Base-by-base conservation (phyloP, 2,329 filamentous ascomycete genomes). In the Blastomyces emzantsi region DNA sequence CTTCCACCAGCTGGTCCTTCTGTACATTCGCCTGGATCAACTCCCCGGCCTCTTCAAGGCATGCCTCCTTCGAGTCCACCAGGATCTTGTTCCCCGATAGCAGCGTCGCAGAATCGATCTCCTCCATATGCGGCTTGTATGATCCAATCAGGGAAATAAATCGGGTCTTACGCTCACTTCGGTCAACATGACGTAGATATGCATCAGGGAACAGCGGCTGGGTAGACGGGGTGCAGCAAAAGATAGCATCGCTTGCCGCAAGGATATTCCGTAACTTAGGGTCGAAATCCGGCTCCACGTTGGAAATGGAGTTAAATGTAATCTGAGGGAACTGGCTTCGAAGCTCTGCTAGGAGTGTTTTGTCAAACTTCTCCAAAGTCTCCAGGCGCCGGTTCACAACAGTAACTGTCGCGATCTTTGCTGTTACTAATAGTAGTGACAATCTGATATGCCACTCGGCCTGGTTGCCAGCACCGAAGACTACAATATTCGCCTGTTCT, bases 341-440 rank as follows among this genome's bases (percentile, higher is more conserved):
- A 28, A 81, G 62, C 13, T 76, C 71, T 1, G 61, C 61, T 7
- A 77, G 64, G 0, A 76, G 67, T 3, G 68, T 68, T 0, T 62
- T 64, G 61, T 72, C 68, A 63, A 77, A 68, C 62, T 81, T 75
- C 0, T 75, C 71, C 80, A 88, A 86, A 28, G 87, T 84, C 71
- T 87, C 84, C 17, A 79, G 79, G 2, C 74, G 71, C 15, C 89
- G 86, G 70, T 92, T 94, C 69, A 96, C 85, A 68, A 96, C 85
- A 70, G 91, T 88, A 61, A 97, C 82, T 56, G 85, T 83, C 66
- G 85, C 84, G 19, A 81, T 73, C 11, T 77, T 73, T 0, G 70
- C 66, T 0, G 66, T 71, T 7, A 75, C 67, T 0, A 80, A 69
- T 3, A 93, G 82, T 13, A 82, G 65, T 0, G 77, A 78, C 3